Evolutionary conservation across 2,329 filamentous ascomycete species (phyloP).

Genomic region (Hirsutella thompsonii): DNA sequence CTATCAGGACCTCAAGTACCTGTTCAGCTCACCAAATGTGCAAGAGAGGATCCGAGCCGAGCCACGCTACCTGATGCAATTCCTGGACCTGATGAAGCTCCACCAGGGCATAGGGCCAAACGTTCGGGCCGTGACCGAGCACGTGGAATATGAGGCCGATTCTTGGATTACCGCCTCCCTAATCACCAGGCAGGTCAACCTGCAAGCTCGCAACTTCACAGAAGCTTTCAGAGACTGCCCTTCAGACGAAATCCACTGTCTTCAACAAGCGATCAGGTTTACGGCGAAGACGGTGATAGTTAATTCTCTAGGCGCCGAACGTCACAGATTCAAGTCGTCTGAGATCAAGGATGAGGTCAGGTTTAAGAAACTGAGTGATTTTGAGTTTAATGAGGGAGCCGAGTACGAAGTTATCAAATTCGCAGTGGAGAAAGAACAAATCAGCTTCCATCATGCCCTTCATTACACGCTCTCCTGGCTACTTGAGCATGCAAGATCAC

Average conservation of each 20-base stretch:
- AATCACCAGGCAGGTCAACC: conserved; percentile 89
- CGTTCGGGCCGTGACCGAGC: conserved; percentile 76
- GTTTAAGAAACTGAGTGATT: conserved; percentile 67
- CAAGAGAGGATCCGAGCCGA: conserved; percentile 74
- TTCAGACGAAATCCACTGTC: conserved; percentile 48
- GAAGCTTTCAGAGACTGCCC: conserved; percentile 67
- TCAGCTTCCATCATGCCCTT: conserved; percentile 94
- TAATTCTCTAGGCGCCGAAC: conserved; percentile 81
- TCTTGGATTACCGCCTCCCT: conserved; percentile 95
- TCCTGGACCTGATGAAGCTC: conserved; percentile 87
- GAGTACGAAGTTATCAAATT: conserved; percentile 69
- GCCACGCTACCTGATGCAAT: conserved; percentile 81
- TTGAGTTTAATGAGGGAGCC: conserved; percentile 59
- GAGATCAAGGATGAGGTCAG: conserved; percentile 79
- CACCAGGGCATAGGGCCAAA: conserved; percentile 97
- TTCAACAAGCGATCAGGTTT: conserved; percentile 60
- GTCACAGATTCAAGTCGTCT: conserved; percentile 67
- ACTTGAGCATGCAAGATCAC: conserved; percentile 72
- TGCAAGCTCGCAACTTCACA: conserved; percentile 76
- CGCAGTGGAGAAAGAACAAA: conserved; percentile 74
- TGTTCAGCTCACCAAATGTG: conserved; percentile 79
- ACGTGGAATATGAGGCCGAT: conserved; percentile 96
- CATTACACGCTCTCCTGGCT: conserved; percentile 97
- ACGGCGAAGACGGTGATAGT: conserved; percentile 76
- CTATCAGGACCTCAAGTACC: conserved; percentile 85